These are phyloP conservation scores for Metschnikowia hibisci DNA, from an alignment of 805 yeast species.

Conservation along the genomic window DNA sequence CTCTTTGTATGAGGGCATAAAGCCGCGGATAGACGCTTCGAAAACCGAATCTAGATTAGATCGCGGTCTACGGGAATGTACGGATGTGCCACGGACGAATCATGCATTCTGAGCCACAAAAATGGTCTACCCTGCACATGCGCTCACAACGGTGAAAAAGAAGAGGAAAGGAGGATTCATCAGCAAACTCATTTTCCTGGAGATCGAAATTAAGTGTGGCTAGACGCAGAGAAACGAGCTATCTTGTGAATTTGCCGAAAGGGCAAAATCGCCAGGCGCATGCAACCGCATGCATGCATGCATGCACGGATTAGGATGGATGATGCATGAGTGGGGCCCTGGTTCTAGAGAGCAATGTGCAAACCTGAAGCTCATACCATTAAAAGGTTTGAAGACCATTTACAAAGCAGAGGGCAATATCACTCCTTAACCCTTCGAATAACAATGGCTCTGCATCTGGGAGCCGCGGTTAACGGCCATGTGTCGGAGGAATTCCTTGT, in stretches of 20 bases:
- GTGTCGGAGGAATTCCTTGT: too few relatives aligned
- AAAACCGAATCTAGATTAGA: not conserved
- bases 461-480: too few relatives aligned
- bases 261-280: slow-evolving; percentile 1
- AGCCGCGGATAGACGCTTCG: not conserved
- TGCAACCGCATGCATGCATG: not conserved
- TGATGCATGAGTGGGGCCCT: not conserved
- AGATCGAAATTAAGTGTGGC: not conserved
- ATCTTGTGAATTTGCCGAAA: not conserved
- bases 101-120: too few relatives aligned
- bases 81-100: too few relatives aligned
- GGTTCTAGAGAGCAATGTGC: not conserved
- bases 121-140: too few relatives aligned
- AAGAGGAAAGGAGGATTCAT: too few relatives aligned
- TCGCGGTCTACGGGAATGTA: too few relatives aligned
- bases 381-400: not conserved
- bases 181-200: not conserved
- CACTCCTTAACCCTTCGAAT: too few relatives aligned
- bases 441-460: too few relatives aligned
- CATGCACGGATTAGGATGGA: not conserved
- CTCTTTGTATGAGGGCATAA: slow-evolving; percentile 2
- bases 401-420: not conserved
- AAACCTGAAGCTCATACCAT: slow-evolving; percentile 1
- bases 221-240: not conserved
- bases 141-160: too few relatives aligned